phyloP scores from a whole-genome alignment of 805 yeast genomes.

The Lachancea kluyveri region DNA sequence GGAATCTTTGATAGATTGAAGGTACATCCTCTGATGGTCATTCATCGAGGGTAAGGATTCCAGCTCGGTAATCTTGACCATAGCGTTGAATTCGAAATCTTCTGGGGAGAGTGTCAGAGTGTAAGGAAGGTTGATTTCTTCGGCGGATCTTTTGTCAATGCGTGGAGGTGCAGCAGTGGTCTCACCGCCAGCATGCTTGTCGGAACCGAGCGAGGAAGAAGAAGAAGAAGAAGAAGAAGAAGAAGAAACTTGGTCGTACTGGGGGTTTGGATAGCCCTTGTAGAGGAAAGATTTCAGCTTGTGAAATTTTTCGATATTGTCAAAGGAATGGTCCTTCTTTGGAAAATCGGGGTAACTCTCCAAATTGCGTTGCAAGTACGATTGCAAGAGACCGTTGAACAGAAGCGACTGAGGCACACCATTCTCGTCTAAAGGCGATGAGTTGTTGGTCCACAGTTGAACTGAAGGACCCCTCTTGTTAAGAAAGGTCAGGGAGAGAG shows the following conservation, averaged over 20 bases:
- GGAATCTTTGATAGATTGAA: constrained; percentile 32
- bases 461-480: constrained; percentile 5
- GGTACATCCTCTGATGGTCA: constrained; percentile 27
- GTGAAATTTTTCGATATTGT: constrained; percentile 5
- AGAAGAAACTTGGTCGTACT: too few species aligned
- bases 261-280: constrained; percentile 2
- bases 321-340: constrained; percentile 3
- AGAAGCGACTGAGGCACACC: constrained; percentile 6
- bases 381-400: constrained; percentile 9
- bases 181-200: neutral
- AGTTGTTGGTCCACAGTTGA: constrained; percentile 3
- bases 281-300: constrained; percentile 5
- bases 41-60: constrained; percentile 20
- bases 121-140: constrained; percentile 6
- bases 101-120: constrained; percentile 6
- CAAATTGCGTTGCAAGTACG: constrained; percentile 6
- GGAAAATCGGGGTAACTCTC: constrained; percentile 3
- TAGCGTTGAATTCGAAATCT: constrained; percentile 25
- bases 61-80: constrained; percentile 19
- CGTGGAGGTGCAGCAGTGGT: constrained; percentile 1
- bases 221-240: too few species aligned
- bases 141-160: too few species aligned
- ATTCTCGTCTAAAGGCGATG: neutral
- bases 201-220: too few species aligned
- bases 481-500: constrained; percentile 9